A percentile compares a stretch with the other conserved stretches of the same genome.
These are phyloP conservation scores for Acanthamoeba triangularis DNA, from an alignment of 208 protist genomes.

Conservation along the genomic window DNA sequence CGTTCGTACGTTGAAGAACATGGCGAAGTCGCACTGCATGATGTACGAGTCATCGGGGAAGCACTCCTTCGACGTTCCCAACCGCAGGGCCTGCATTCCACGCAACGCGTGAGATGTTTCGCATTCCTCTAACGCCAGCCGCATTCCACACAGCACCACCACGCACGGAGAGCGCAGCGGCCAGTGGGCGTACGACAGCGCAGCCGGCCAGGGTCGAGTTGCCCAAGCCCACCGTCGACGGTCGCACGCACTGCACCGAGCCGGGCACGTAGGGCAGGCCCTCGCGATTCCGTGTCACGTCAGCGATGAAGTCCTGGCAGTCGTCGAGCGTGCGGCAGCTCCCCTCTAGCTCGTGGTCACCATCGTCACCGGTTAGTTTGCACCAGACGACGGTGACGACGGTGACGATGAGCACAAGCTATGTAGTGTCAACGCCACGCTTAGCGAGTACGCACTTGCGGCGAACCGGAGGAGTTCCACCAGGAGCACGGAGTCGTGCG, in stretches of 20 bases:
- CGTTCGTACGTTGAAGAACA: slow-evolving; percentile 50
- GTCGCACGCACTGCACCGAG: slow-evolving; percentile 10
- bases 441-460: not conserved
- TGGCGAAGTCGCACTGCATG: slow-evolving; percentile 45
- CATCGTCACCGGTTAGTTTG: not conserved
- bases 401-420: not conserved
- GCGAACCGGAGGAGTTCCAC: slow-evolving; percentile 34
- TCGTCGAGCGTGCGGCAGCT: slow-evolving; percentile 1
- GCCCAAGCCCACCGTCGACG: not conserved
- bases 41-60: slow-evolving; percentile 40
- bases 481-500: not conserved
- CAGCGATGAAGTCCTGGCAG: not conserved
- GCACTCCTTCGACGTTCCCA: slow-evolving; percentile 24
- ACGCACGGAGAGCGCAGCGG: not conserved
- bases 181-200: not conserved
- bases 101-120: not conserved
- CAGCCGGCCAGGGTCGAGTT: not conserved
- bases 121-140: not conserved
- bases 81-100: not conserved
- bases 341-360: not conserved
- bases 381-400: not conserved
- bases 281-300: slow-evolving; percentile 2
- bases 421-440: not conserved
- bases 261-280: slow-evolving; percentile 46
- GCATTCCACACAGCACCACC: not conserved